A percentile compares a stretch with the other conserved stretches of the same genome.
These are phyloP conservation scores for Cyanodermella asteris DNA, from an alignment of 2,329 filamentous ascomycete genomes.

Conservation along the genomic window DNA sequence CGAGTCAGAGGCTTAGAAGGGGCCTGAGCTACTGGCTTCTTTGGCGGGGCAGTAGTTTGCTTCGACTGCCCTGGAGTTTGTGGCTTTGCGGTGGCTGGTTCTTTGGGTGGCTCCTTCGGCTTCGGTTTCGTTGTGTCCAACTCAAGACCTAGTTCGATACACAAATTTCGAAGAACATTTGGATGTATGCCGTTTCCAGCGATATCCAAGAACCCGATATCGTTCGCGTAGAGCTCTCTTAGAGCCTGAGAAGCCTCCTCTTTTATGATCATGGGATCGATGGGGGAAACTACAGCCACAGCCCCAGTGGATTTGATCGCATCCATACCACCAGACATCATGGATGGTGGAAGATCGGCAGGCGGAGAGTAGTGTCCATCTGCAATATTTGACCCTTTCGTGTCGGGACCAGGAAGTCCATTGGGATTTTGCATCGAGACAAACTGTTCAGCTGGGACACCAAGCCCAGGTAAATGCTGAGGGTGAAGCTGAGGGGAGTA, in stretches of 20 bases:
- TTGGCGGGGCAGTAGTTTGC: background rate
- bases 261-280: background rate
- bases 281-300: background rate
- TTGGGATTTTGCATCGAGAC: background rate
- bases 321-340: background rate
- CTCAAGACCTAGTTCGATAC: slow-evolving; percentile 37
- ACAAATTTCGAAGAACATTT: slow-evolving; percentile 39
- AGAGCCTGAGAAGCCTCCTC: slow-evolving; percentile 14
- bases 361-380: background rate
- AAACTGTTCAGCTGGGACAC: too few relatives aligned
- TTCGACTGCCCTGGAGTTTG: background rate
- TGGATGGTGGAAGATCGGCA: background rate
- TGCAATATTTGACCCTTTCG: background rate
- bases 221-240: slow-evolving; percentile 26
- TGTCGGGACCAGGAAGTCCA: background rate
- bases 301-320: background rate
- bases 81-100: background rate
- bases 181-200: slow-evolving; percentile 51
- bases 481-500: too few relatives aligned
- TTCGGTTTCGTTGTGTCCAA: slow-evolving; percentile 6
- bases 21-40: slow-evolving; percentile 3
- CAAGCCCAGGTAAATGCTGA: too few relatives aligned
- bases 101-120: slow-evolving; percentile 5
- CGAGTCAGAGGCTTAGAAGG: slow-evolving; percentile 34
- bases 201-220: slow-evolving; percentile 53